phyloP scores from a whole-genome alignment of 148 eudicot genomes.

The Persicaria maculosa region DNA sequence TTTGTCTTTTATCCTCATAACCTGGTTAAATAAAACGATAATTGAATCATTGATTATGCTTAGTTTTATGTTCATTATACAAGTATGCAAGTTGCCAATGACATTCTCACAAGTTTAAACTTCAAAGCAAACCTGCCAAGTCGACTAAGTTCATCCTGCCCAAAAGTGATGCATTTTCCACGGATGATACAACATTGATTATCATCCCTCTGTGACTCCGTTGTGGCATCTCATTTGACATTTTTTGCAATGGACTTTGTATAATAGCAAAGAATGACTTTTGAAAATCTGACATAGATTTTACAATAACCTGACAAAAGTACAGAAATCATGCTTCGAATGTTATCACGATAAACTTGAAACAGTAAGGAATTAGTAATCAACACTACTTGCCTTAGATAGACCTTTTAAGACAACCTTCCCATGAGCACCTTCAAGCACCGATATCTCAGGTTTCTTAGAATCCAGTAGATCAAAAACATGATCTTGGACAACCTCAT shows the following conservation, averaged over 20 bases:
- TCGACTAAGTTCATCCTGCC: constrained; percentile 84
- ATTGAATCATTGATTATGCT: background rate
- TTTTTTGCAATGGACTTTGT: constrained; percentile 30
- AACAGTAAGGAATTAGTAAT: background rate
- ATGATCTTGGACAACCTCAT: constrained; percentile 67
- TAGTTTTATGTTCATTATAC: background rate
- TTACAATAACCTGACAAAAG: constrained; percentile 41
- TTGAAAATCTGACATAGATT: constrained; percentile 49
- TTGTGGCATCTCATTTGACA: constrained; percentile 27
- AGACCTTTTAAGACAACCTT: constrained; percentile 75
- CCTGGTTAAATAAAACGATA: constrained; percentile 31
- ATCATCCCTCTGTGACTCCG: constrained; percentile 73
- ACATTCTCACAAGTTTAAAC: background rate
- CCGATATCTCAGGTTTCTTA: constrained; percentile 45
- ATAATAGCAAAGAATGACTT: constrained; percentile 27
- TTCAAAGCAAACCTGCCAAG: constrained; percentile 56
- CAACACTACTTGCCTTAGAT: constrained; percentile 41
- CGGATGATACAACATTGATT: constrained; percentile 37
- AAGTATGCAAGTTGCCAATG: constrained; percentile 1
- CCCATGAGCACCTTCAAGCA: constrained; percentile 69
- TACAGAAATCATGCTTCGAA: background rate
- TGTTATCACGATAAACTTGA: background rate
- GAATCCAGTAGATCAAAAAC: constrained; percentile 59
- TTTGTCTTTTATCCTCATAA: constrained; percentile 68
- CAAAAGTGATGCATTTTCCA: constrained; percentile 27